Evolutionary conservation across 805 yeast genomes (phyloP), one percentile per base, ranked within the genome.

Genomic region (Lachancea thermotolerans): DNA sequence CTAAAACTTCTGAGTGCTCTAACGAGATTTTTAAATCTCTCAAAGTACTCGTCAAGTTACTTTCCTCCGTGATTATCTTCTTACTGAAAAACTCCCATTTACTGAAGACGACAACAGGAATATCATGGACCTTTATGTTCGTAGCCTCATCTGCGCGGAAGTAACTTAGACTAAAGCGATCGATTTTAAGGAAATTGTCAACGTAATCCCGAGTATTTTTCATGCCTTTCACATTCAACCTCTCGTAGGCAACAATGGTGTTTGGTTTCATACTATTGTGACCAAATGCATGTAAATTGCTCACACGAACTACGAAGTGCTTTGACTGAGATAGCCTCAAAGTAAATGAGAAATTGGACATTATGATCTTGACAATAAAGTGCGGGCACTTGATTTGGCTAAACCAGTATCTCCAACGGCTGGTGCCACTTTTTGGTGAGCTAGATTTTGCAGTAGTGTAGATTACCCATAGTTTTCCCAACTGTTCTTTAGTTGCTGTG

Each of bases 61-160:
- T 25, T 11, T 42, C n/a, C 12, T 30, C 15, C 8, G 39, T 21
- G n/a, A 31, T 18, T 11, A 45, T 30, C 31, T 37, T 36, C 6
- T 40, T 25, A 40, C 37, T 37, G 32, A 57, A 57, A 10, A 54
- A 50, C 33, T 60, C 67, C 30, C 53, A 44, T 49, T 64, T 58
- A 43, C 56, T 64, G 44, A 60, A 59, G 1, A 55, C 58, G 35
- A 54, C 53, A 10, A 62, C 55, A 3, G 65, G 65, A 7, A 54
- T 18, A 14, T 39, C 40, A 12, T 39, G n/a, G 7, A 35, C 14
- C 17, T 35, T 34, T 2, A 17, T 15, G 15, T 7, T 8, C 12
- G 33, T 33, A 10, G 21, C 18, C 8, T 34, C 40, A 35, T 34
- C 37, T 14, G 30, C 25, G 9, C 28, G 15, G 25, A 21, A 32